Evolutionary conservation across 2,329 filamentous ascomycete species (phyloP), one percentile per base, ranked within the genome.

Genomic region (Stagonosporopsis cucurbitacearum): DNA sequence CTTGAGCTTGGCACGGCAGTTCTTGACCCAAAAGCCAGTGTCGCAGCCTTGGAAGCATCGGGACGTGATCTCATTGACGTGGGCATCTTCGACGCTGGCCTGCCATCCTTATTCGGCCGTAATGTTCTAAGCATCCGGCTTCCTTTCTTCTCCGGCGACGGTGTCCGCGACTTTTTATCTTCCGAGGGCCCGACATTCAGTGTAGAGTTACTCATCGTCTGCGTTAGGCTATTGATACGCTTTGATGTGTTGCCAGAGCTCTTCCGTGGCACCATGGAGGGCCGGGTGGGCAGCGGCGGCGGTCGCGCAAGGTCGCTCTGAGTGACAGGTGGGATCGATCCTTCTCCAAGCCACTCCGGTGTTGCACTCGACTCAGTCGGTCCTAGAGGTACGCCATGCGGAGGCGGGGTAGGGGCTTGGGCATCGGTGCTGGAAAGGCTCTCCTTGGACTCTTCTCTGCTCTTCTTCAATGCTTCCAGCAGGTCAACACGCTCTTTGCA

Each of bases 401-500:
- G 68, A 19, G 68, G 65, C 51, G 66, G 67, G 3, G 59, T 62
- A 17, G 67, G 68, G 3, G 68, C 60, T 33, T 66, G 64, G 23
- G 65, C 46, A 35, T 67, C 59, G 26, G 63, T 44, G 23, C 60
- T 53, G 11, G 62, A 62, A 12, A 64, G 33, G 74, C 59, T 79
- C 69, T 66, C 70, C 23, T 76, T 77, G 8, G 79, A 79, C 42
- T 87, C 85, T 58, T 82, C 78, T 28, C 85, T 79, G 66, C 86
- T 89, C 61, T 89, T 81, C 58, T 88, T 86, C 54, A 98, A 79
- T 6, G 93, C 89, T 71, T 95, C 89, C 6, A 98, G 82, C 30
- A 98, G 81, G 72, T 96, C 92, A 46, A 97, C 91, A 44, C 93
- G 86, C 77, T 98, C 94, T 75, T 95, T 94, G 76, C 93, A 97